Evolutionary conservation across 2,329 filamentous ascomycete genomes (phyloP), one percentile per base, ranked within the genome.

Genomic region (Aquanectria penicillioides): DNA sequence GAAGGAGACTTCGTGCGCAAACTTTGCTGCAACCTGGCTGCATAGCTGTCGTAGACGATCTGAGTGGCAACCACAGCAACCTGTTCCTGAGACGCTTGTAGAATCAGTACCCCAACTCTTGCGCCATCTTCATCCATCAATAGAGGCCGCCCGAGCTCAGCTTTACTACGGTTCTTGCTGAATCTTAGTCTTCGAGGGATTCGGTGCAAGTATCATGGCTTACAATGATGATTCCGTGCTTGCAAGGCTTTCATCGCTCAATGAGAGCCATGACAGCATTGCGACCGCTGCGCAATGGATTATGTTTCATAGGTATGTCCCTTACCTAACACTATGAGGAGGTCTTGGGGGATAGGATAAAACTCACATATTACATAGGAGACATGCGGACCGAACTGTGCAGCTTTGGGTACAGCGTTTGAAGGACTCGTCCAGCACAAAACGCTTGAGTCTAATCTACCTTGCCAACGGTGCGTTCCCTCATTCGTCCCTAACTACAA

Each of bases 221-320:
- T 98, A 97, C 80, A 95, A 91, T 66, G 94, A 98, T 78, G 95
- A 99, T 80, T 92, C 93, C 41, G 93, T 99, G 54, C 88, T 94
- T 75, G 93, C 94, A 51, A 97, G 97, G 81, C 89, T 99, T 51
- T 96, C 94, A 26, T 92, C 93, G 36, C 86, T 99, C 62, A 97
- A 97, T 77, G 96, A 99, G 79, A 97, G 93, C 10, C 94, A 99
- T 75, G 95, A 99, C 75, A 96, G 93, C 78, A 98, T 99, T 72
- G 87, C 97, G 61, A 94, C 92, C 29, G 94, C 97, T 62, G 93
- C 95, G 57, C 94, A 98, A 88, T 99, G 96, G 96, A 95, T 99
- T 62, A 96, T 99, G 90, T 99, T 99, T 75, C 94, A 99, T 79
- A 90, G 93, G 93, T 97, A 88, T 75, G 58, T 20, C 12, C 31